Evolutionary conservation across 192 early-diverging fungal species (phyloP), one percentile per base, ranked within the genome.

Genomic region (Backusella morwellensis): DNA sequence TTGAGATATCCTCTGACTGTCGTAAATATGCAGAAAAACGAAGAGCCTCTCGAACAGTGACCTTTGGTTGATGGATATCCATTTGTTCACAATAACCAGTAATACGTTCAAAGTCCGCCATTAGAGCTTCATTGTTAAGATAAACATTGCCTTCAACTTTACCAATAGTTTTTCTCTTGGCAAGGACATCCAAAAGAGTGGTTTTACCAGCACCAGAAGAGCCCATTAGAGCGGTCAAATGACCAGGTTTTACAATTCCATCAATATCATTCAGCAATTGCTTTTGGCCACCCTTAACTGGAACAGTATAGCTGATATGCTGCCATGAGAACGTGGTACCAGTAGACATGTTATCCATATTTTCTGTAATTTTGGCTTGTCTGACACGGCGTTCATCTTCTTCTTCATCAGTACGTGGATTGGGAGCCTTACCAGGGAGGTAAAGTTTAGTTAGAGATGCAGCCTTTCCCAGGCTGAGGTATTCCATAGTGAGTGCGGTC

Each of bases 11-110:
- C 66, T 85, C 21, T 75, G 89, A 90, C 73, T 94, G 85, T 11
- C 95, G 87, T n/a, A 96, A 86, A 68, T 90, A 80, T 15, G 95
- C 95, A 6, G 93, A 93, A 83, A 90, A 94, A 72, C 89, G 81
- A 56, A 98, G 93, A 3, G 96, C 93, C 78, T 98, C 97, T 75
- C 92, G 91, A 8, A 98, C 97, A 6, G 97, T 98, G 74, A 95
- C 86, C 47, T 94, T 95, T 32, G 91, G 87, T 80, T 93, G 91
- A 75, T 95, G 85, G 11, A 92, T 89, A 83, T 97, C 97, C 79
- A 96, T 95, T 75, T 98, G 97, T 80, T 97, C 95, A 35, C 96
- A 95, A 80, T 94, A 96, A 44, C 94, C 88, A 17, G 88, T 84
- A 2, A 88, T 84, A 35, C 87, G 88, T 70, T 88, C 86, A 73